Conservation (phyloP, 257 asterid species). For the Petunia axillaris region DNA sequence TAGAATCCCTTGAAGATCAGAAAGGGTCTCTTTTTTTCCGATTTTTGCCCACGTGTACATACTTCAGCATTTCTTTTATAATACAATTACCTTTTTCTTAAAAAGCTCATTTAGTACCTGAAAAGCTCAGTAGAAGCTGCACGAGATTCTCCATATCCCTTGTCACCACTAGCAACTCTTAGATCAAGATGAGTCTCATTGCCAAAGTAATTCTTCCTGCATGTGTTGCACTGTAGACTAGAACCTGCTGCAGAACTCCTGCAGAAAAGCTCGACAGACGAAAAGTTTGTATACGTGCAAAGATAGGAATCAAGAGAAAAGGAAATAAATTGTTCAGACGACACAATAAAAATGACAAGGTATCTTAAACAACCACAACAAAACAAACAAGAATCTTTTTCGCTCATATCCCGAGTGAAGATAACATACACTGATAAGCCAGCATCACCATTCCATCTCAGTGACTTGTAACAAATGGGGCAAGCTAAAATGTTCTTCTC, state of each 20-base stretch:
- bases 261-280: constrained; percentile 21
- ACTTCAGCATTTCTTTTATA: not conserved
- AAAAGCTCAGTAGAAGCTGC: constrained; percentile 80
- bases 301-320: not conserved
- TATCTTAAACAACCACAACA: not conserved
- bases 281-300: constrained; percentile 3
- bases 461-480: constrained; percentile 68
- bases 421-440: constrained; percentile 57
- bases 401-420: not conserved
- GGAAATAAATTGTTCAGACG: not conserved
- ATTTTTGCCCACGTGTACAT: not conserved
- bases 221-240: constrained; percentile 58
- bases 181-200: constrained; percentile 68
- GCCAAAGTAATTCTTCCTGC: constrained; percentile 65
- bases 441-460: constrained; percentile 44
- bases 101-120: constrained; percentile 43
- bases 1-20: not conserved
- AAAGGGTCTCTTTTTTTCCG: not conserved
- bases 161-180: constrained; percentile 60
- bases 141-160: constrained; percentile 66
- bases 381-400: not conserved
- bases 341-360: not conserved
- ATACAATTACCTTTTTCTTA: not conserved
- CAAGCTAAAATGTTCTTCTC: constrained; percentile 66
- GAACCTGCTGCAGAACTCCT: constrained; percentile 58